Evolutionary conservation across 352 stramenopile species (phyloP), one percentile per base, ranked within the genome.

Genomic region (Pythium coloratum): DNA sequence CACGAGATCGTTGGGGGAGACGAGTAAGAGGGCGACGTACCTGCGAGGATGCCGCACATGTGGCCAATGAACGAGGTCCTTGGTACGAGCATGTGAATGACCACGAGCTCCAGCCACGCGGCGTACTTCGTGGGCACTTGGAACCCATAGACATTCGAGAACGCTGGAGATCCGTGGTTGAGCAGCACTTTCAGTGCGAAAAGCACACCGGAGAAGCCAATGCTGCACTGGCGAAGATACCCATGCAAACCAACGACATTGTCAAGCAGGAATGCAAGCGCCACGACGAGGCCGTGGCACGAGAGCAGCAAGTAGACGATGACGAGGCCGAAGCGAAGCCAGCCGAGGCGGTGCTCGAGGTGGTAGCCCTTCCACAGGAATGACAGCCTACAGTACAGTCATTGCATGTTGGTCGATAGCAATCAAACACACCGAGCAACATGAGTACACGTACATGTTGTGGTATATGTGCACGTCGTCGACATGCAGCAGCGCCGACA

Each of bases 391-490:
- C 14, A 47, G 57, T 66, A 53, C n/a, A 57, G 26, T 50, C 38
- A 63, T 78, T 66, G 13, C 55, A 55, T 20, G 64, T 58, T 1
- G 36, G 6, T 12, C 18, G 13, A 0, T 57, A 16, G 5, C 10
- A 38, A 30, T 50, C 14, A 32, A 32, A 33, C 16, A 56, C 6
- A n/a, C 0, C 24, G 8, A 9, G 16, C 18, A 49, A 16, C 14
- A 18, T 26, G 24, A 40, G 30, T 12, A 30, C 6, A 58, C 60
- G 16, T 71, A 91, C 91, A 97, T 96, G 81, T 96, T 97, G 72
- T 97, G 85, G 69, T 96, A 97, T 13, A 97, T 65, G 68, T 97
- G 78, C 57, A 91, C 76, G 33, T 97, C 89, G 40, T 96, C 81
- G 2, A 71, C 72, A 70, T 97, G 91, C 2, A 97, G 70, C 42